Percentiles rank a stretch among this genome's conserved stretches.
phyloP scores from a whole-genome alignment of 257 asterid species.

The Solanum piurae region DNA sequence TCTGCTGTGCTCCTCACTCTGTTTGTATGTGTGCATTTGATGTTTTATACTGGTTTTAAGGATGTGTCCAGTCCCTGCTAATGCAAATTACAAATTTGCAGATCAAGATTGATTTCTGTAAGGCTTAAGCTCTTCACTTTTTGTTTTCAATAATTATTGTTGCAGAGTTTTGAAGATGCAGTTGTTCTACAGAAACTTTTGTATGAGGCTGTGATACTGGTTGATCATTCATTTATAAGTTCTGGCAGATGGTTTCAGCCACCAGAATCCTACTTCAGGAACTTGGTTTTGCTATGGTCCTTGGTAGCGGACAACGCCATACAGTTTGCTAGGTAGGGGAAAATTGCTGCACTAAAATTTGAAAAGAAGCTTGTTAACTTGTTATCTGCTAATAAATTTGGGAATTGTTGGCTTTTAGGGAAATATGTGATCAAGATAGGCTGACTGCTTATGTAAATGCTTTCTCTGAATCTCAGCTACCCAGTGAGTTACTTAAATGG shows the following conservation, averaged over 20 bases:
- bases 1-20: background rate
- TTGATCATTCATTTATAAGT: constrained; percentile 38
- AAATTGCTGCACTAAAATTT: background rate
- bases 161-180: constrained; percentile 49
- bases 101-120: background rate
- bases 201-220: constrained; percentile 51
- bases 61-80: background rate
- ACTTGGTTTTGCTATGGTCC: constrained; percentile 56
- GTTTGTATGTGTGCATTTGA: background rate
- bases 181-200: constrained; percentile 35
- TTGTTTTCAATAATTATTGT: background rate
- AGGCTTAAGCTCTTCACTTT: background rate
- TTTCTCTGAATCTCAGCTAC: constrained; percentile 43
- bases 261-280: constrained; percentile 24
- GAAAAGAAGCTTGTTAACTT: constrained; percentile 1
- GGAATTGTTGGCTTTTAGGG: constrained; percentile 37
- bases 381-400: constrained; percentile 11
- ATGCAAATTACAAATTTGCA: background rate
- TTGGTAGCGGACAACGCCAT: constrained; percentile 53
- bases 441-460: constrained; percentile 43
- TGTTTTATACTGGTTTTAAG: background rate
- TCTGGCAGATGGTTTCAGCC: constrained; percentile 41
- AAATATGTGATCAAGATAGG: constrained; percentile 32
- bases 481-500: constrained; percentile 48
- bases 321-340: constrained; percentile 49